Conservation (phyloP, 1,284 basidiomycete genomes). For the Xerocomus minutiporus region DNA sequence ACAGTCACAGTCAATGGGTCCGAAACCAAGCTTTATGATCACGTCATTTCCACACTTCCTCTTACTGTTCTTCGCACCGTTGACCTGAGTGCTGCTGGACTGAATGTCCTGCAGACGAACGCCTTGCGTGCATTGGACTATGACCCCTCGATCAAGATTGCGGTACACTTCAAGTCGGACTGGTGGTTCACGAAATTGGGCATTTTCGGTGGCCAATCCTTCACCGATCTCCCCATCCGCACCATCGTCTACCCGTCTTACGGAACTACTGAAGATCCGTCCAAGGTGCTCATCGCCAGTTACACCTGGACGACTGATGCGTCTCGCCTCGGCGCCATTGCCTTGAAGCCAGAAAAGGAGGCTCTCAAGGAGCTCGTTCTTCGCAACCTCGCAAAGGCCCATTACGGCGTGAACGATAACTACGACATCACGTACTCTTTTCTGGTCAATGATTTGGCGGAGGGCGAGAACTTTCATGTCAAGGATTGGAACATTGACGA, state of each 20-base stretch:
- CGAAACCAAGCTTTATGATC: conserved; percentile 6
- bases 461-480: conserved; percentile 10
- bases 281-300: conserved; percentile 16
- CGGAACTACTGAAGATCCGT: conserved; percentile 27
- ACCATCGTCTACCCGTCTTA: conserved; percentile 39
- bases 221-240: conserved; percentile 37
- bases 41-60: conserved; percentile 18
- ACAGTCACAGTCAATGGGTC: conserved; percentile 1
- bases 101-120: conserved; percentile 14
- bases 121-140: conserved; percentile 17
- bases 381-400: conserved; percentile 17
- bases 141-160: conserved; percentile 28
- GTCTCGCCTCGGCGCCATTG: conserved; percentile 12
- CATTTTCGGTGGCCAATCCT: conserved; percentile 34
- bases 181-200: conserved; percentile 32
- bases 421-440: conserved; percentile 6
- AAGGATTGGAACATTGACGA: conserved; percentile 19
- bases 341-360: not conserved
- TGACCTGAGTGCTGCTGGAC: conserved; percentile 5
- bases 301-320: conserved; percentile 16
- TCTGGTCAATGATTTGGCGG: not conserved
- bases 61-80: conserved; percentile 7
- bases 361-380: conserved; percentile 9
- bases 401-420: not conserved
- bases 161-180: conserved; percentile 32